Evolutionary conservation across 2,329 filamentous ascomycete species (phyloP), one percentile per base, ranked within the genome.

Genomic region (Microthyrium microscopicum): DNA sequence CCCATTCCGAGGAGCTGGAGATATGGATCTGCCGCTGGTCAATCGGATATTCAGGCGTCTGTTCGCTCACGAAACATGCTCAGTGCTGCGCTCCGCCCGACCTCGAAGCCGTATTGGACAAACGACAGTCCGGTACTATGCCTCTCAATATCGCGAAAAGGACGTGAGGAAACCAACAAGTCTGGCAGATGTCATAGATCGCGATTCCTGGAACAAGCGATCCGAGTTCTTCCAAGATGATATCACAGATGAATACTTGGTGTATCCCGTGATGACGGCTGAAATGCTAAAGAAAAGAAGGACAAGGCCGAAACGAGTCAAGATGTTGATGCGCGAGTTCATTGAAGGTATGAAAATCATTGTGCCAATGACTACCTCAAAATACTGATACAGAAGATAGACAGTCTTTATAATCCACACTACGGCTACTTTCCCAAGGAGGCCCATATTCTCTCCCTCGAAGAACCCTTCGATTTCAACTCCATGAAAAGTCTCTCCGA

Each of bases 341-440:
- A 89, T 98, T 50, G 89, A 98, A 55, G 85, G 80, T 84, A 50
- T 43, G 37, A 19, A 30, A 21, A 18, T 13, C 20, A n/a, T 27
- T n/a, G n/a, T 11, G 18, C 17, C 16, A 25, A 19, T 31, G 13
- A 5, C 5, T 12, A 12, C 12, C 26, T 2, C 24, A 25, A 33
- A 15, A 7, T 45, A 31, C 42, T 36, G 12, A 20, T 29, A 20
- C 27, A 5, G 11, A 5, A 5, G 40, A 20, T 46, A 91, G 85
- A 94, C 59, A 89, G 82, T 51, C 61, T 94, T 11, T 95, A 95
- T 53, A 94, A 95, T 50, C 84, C 84, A 0, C 68, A 82, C 44
- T 95, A 94, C 51, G 85, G 87, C 44, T 94, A 94, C 61, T 94
- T 94, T 56, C 85, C 84, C 34, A 93, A 92, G 49, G 83, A 93